Base-by-base conservation (phyloP, 352 stramenopile species). In the Pythium apleroticum region DNA sequence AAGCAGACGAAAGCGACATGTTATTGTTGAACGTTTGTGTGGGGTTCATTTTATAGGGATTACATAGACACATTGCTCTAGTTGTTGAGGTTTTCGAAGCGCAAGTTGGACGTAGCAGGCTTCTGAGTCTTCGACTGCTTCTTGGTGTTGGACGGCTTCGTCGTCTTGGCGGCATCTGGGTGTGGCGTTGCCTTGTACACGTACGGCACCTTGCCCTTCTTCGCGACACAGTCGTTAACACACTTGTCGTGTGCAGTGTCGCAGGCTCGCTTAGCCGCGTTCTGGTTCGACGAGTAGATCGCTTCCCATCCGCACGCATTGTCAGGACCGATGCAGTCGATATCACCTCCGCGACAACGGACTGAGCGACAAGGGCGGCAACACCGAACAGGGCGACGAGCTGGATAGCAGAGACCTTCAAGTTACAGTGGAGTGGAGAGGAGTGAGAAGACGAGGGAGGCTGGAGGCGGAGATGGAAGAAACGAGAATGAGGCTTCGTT, bases 391-490 rank as follows among this genome's bases (percentile, higher is more conserved):
- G 37, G 37, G 37, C 37, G 12, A 45, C 4, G 37, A 45, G 37
- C 37, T 45, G 37, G 37, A n/a, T 45, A 45, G 37, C 37, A 45
- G 37, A 45, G 37, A 45, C 11, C 37, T 45, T 45, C 37, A 45
- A 19, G 59, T 28, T 24, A 25, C 27, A 33, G 30, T 33, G 10
- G 30, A 10, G 30, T 33, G 30, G n/a, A n/a, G n/a, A n/a, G n/a
- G n/a, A n/a, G n/a, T n/a, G n/a, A n/a, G n/a, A n/a, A n/a, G n/a
- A n/a, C n/a, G n/a, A n/a, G n/a, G n/a, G n/a, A n/a, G n/a, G n/a
- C n/a, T n/a, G n/a, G n/a, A n/a, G n/a, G n/a, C n/a, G n/a, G n/a
- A n/a, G n/a, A n/a, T n/a, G n/a, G n/a, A n/a, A n/a, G n/a, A n/a
- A n/a, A n/a, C n/a, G n/a, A n/a, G n/a, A n/a, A n/a, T n/a, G n/a